Evolutionary conservation across 352 stramenopile genomes (phyloP).

Genomic region (Phytophthora pisi): DNA sequence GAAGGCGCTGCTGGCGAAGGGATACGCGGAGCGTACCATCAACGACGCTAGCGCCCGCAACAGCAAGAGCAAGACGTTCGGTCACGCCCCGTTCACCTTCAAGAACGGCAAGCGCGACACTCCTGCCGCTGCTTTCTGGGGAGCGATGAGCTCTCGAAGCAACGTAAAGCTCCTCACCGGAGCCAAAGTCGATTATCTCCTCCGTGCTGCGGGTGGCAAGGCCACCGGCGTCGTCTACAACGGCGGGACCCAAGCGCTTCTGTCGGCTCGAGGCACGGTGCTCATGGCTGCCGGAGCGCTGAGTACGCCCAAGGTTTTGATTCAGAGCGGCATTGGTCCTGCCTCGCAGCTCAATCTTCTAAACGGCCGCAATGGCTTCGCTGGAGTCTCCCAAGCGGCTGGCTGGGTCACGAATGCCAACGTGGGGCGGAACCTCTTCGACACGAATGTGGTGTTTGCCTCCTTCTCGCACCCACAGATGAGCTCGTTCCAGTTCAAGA

Average conservation of each 20-base stretch:
- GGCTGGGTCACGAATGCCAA: neutral
- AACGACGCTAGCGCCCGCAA: neutral
- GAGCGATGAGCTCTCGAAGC: neutral
- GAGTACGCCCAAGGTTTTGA: neutral
- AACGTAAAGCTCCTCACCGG: neutral
- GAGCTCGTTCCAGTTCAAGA: conserved; percentile 5
- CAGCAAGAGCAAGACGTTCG: conserved; percentile 2
- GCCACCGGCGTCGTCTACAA: neutral
- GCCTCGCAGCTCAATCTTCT: neutral
- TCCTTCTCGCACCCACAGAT: conserved; percentile 2
- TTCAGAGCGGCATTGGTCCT: conserved; percentile 2
- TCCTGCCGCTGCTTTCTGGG: neutral
- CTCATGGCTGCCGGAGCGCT: neutral
- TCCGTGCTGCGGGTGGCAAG: neutral
- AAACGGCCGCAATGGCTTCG: neutral
- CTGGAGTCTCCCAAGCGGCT: conserved; percentile 1
- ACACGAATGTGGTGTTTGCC: conserved; percentile 2
- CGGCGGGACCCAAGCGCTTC: neutral
- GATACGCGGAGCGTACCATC: neutral
- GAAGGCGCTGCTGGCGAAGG: neutral
- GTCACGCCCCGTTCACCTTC: neutral
- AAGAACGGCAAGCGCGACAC: conserved; percentile 1
- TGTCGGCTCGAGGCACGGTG: neutral
- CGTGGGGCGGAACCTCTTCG: neutral
- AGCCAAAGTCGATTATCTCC: neutral